Base-by-base conservation (phyloP, 352 stramenopile genomes). In the Globisporangium parvum region DNA sequence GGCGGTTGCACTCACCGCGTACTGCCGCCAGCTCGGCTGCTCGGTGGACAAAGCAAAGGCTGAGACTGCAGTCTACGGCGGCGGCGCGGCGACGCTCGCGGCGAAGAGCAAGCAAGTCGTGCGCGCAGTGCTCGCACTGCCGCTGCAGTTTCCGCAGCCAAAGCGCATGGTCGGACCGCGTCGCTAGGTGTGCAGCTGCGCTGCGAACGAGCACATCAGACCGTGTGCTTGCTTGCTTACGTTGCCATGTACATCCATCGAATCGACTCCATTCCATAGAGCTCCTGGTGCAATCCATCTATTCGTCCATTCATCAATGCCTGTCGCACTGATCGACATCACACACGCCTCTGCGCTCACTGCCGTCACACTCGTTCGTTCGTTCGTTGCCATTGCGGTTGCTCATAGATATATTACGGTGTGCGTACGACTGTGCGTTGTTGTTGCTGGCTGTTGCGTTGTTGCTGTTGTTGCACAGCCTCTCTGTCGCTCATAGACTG, bases 11-110 rank as follows among this genome's bases (percentile, higher is more conserved):
- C 63, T 92, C 24, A 73, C 73, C 20, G 59, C 69, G 49, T 91
- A 93, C 58, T 82, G 70, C 48, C 75, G 77, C 35, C 80, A 91
- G 44, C 62, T 93, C n/a, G 84, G 84, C 26, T 91, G 80, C 53
- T 26, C 68, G 1, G 75, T 90, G 8, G 79, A 91, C 53, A 88
- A 91, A 62, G 67, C 67, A 14, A 88, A 88, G 63, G 65, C 73
- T 18, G 81, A 93, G 26, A 55, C 68, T 14, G 67, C 72, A n/a
- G 60, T 78, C 10, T 86, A 87, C 62, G 73, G 75, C 40, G 61
- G 65, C 12, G 73, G 75, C 40, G 61, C 62, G 11, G 40, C 66
- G 8, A 67, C 72, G 17, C 69, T 78, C 44, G 57, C 85, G 3
- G 62, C 69, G 23, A 83, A 73, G 58, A 88, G 88, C 73, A 93